These are phyloP conservation scores for Capsicum chinense DNA, from an alignment of 257 asterid genomes.

Conservation along the genomic window DNA sequence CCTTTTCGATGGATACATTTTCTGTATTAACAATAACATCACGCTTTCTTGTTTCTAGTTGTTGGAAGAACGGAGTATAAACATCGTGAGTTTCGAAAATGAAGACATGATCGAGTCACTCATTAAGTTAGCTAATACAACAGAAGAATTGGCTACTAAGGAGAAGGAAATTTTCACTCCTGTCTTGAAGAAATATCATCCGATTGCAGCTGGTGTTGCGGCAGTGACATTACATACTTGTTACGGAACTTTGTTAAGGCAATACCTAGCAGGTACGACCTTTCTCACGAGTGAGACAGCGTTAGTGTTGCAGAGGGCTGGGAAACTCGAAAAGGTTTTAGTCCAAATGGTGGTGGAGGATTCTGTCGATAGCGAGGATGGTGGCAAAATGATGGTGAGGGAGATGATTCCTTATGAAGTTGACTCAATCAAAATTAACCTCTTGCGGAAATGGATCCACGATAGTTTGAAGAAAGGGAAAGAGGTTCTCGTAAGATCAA, in stretches of 20 bases:
- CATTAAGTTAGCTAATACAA: constrained; percentile 27
- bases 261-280: constrained; percentile 53
- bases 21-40: neutral
- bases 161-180: constrained; percentile 31
- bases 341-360: constrained; percentile 85
- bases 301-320: constrained; percentile 69
- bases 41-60: neutral
- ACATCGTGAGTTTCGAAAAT: neutral
- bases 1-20: neutral
- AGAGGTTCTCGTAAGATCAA: constrained; percentile 65
- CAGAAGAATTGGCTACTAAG: constrained; percentile 27
- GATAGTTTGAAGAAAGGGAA: constrained; percentile 71
- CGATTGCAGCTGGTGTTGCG: constrained; percentile 35
- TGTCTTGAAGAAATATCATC: constrained; percentile 33
- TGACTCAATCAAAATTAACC: constrained; percentile 56
- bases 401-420: constrained; percentile 91
- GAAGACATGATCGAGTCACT: constrained; percentile 27
- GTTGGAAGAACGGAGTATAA: constrained; percentile 26
- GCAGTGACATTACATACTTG: constrained; percentile 34
- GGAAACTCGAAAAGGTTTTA: constrained; percentile 74
- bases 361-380: constrained; percentile 79
- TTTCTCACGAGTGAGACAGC: constrained; percentile 55
- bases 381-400: constrained; percentile 79
- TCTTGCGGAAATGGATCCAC: constrained; percentile 82
- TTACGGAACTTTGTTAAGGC: constrained; percentile 49